These are phyloP conservation scores for Pseudogymnoascus sp. DNA, from an alignment of 2,329 filamentous ascomycete species.

Conservation along the genomic window DNA sequence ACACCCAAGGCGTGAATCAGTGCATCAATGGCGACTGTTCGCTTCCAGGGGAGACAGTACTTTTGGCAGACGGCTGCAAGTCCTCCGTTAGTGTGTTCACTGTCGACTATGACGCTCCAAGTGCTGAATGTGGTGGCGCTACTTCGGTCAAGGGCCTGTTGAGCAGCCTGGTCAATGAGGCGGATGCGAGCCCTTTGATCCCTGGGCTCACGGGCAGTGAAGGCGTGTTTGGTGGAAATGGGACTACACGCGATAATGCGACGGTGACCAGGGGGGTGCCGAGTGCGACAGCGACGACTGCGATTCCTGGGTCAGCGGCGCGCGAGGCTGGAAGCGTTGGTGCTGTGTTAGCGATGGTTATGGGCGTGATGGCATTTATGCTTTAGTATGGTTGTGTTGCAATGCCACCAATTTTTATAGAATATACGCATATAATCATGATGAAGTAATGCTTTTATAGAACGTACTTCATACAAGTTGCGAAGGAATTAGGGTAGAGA, in stretches of 20 bases:
- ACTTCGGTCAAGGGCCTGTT: not conserved
- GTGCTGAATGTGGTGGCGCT: not conserved
- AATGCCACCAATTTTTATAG: too few relatives aligned
- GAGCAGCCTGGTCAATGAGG: not conserved
- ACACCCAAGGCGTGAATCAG: constrained; percentile 36
- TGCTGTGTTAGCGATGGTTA: not conserved
- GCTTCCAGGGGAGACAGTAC: constrained; percentile 43
- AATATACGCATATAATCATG: too few relatives aligned
- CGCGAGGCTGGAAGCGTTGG: not conserved
- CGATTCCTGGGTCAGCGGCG: not conserved
- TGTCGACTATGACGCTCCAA: constrained; percentile 43
- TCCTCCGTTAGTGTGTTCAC: constrained; percentile 39
- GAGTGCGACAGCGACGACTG: not conserved
- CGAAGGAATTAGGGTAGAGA: not conserved
- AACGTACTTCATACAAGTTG: too few relatives aligned
- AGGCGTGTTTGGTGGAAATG: not conserved
- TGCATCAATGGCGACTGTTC: constrained; percentile 45
- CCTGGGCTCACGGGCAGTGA: not conserved
- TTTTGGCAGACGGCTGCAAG: constrained; percentile 37
- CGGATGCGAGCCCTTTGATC: not conserved
- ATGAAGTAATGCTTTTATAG: too few relatives aligned
- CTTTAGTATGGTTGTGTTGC: not conserved
- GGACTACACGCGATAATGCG: not conserved
- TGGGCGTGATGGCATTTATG: not conserved
- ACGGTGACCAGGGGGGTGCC: not conserved